Evolutionary conservation across 768 basidiomycete genomes (phyloP).

Genomic region (Mycena chlorophos): DNA sequence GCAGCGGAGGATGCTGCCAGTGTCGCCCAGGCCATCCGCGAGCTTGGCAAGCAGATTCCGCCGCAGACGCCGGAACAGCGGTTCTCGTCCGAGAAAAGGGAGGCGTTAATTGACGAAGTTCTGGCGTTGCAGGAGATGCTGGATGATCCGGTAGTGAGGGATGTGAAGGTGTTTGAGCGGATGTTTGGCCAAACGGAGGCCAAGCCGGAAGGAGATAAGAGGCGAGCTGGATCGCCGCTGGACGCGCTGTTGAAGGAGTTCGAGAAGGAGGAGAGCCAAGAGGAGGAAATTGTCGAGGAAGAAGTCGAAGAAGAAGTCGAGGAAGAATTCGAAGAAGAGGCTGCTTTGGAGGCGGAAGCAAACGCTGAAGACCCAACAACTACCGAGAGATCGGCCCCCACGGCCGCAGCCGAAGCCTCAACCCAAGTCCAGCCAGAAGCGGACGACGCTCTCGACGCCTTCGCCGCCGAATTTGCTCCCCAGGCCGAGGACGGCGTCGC

Average conservation of each 20-base stretch:
- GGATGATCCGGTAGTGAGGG: neutral
- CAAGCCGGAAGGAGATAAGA: neutral
- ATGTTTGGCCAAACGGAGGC: neutral
- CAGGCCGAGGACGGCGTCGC: neutral
- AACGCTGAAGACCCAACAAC: neutral
- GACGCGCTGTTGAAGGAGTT: slow-evolving; percentile 24
- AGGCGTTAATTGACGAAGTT: neutral
- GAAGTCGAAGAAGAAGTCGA: too few relatives aligned
- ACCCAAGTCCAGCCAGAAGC: neutral
- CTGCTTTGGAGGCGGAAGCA: neutral
- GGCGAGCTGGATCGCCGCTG: neutral
- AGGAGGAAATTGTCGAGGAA: too few relatives aligned
- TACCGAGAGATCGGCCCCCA: neutral
- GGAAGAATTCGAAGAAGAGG: too few relatives aligned
- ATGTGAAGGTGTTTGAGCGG: slow-evolving; percentile 5
- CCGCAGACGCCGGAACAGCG: neutral
- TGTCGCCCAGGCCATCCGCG: neutral
- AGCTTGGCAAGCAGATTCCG: neutral
- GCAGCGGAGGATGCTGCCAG: neutral
- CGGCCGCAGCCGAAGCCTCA: neutral
- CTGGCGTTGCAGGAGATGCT: neutral
- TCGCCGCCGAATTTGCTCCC: neutral
- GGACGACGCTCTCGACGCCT: neutral
- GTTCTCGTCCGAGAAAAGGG: neutral
- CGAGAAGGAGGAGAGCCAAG: neutral